A percentile compares a stretch with the other conserved stretches of the same genome.
Evolutionary conservation across 441 rosid genomes (phyloP).

Genomic region (Gossypium trilobum): DNA sequence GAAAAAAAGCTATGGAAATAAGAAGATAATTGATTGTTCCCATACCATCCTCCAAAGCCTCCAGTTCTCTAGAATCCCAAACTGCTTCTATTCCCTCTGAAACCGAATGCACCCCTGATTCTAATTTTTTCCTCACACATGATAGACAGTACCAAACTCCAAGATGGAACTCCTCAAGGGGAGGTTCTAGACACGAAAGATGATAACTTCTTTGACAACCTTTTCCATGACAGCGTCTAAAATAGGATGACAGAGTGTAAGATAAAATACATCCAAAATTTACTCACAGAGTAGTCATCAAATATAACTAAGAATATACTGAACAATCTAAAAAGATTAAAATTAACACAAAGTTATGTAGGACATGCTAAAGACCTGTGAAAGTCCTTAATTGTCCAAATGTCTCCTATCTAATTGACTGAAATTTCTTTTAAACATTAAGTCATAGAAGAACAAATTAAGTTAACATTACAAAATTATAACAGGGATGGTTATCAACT

Average conservation of each 20-base stretch:
- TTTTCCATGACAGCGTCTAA: constrained; percentile 51
- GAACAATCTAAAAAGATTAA: neutral
- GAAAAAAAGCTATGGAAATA: constrained; percentile 1
- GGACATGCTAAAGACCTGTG: neutral
- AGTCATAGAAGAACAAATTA: neutral
- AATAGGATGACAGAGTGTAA: constrained; percentile 10
- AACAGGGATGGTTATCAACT: neutral
- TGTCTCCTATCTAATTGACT: neutral
- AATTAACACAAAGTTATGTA: neutral
- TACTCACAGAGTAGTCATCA: neutral
- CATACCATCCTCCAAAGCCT: constrained; percentile 26
- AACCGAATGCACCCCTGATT: constrained; percentile 23
- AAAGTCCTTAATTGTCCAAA: neutral
- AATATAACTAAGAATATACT: neutral
- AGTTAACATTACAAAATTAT: neutral
- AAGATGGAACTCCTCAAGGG: constrained; percentile 19
- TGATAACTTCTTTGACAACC: constrained; percentile 45
- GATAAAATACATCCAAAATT: neutral
- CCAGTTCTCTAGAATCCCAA: constrained; percentile 25
- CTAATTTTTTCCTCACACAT: constrained; percentile 24
- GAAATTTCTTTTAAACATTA: neutral
- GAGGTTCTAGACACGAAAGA: constrained; percentile 40
- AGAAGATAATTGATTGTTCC: neutral
- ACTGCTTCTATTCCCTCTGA: constrained; percentile 29
- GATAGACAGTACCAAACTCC: constrained; percentile 30